Conservation (phyloP, 768 basidiomycete species). For the Mycena maculata region DNA sequence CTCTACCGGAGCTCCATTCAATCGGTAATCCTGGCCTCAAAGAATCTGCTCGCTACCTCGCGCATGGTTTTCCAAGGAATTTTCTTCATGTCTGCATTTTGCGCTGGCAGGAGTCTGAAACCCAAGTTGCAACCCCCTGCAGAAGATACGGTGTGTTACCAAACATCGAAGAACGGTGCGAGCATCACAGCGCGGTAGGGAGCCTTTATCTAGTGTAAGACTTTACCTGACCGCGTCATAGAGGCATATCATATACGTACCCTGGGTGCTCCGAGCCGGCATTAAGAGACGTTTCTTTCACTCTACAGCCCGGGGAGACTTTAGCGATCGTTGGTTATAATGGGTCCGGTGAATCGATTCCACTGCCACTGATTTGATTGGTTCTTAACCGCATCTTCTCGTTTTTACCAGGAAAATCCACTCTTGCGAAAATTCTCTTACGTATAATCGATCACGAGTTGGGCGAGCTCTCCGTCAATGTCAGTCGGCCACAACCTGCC, state of each 20-base stretch:
- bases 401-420: constrained; percentile 93
- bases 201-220: constrained; percentile 25
- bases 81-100: constrained; percentile 89
- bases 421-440: constrained; percentile 83
- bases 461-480: constrained; percentile 78
- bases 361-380: constrained; percentile 29
- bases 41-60: constrained; percentile 69
- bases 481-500: too few species aligned
- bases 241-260: constrained; percentile 80
- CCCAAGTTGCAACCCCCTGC: constrained; percentile 73
- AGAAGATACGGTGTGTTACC: constrained; percentile 63
- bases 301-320: constrained; percentile 78
- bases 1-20: constrained; percentile 85
- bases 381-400: constrained; percentile 24
- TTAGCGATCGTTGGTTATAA: constrained; percentile 90
- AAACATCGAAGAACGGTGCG: constrained; percentile 65
- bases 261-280: constrained; percentile 78
- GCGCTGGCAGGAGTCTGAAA: constrained; percentile 77
- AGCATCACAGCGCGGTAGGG: constrained; percentile 76
- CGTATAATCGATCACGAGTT: constrained; percentile 82
- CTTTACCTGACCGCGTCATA: constrained; percentile 36
- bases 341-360: constrained; percentile 71
- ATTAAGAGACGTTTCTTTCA: constrained; percentile 75
- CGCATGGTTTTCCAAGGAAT: constrained; percentile 87
- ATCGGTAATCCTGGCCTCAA: constrained; percentile 72